Percentiles rank a stretch among this genome's conserved stretches.
Conservation (phyloP, 1,284 basidiomycete genomes). For the Apiotrichum veenhuisii region DNA sequence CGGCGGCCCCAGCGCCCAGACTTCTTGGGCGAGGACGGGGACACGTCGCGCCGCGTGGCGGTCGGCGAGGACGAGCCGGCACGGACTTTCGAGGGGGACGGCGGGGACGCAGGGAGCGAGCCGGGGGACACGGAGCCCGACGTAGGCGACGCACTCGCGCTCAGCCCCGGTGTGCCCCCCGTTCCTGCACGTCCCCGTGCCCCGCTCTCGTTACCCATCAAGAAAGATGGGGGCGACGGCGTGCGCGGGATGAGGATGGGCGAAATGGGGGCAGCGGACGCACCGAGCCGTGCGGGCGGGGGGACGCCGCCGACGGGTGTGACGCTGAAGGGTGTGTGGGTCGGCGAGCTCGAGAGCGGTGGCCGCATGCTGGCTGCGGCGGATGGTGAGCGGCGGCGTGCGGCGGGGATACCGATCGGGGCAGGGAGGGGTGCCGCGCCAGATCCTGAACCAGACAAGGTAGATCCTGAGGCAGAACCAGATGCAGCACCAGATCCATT, state of each 20-base stretch:
- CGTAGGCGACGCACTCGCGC: background rate
- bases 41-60: background rate
- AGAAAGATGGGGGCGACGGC: slow-evolving; percentile 8
- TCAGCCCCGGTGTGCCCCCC: background rate
- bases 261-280: background rate
- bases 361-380: background rate
- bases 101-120: slow-evolving; percentile 6
- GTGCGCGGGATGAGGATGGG: slow-evolving; percentile 1
- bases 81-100: no score
- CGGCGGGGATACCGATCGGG: slow-evolving; percentile 8
- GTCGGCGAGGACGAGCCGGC: no score
- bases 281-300: background rate
- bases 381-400: background rate
- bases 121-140: no score
- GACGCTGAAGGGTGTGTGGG: slow-evolving; percentile 5
- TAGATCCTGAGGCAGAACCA: no score
- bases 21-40: background rate
- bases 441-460: no score
- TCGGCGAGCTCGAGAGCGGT: background rate
- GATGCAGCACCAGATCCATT: no score
- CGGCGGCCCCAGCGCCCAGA: slow-evolving; percentile 4
- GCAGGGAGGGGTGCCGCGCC: slow-evolving; percentile 5
- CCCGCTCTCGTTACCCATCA: no score
- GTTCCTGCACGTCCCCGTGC: background rate
- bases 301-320: background rate